Conservation (phyloP, 2,329 filamentous ascomycete species). For the Talaromyces sp. region DNA sequence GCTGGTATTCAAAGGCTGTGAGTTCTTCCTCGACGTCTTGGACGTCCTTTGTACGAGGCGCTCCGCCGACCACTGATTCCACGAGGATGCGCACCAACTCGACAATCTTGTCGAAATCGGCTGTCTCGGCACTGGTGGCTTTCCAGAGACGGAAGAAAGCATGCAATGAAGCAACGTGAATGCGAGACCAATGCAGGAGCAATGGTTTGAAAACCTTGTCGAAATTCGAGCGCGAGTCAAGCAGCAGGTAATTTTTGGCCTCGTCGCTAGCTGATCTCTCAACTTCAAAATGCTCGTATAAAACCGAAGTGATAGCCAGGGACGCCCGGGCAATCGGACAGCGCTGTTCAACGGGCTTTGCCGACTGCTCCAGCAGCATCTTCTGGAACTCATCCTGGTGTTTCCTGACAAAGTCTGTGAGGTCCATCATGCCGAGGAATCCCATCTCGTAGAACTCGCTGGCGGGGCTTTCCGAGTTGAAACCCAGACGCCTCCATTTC, state of each 20-base stretch:
- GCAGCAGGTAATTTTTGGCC: slow-evolving; percentile 63
- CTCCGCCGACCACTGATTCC: slow-evolving; percentile 81
- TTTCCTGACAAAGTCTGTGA: slow-evolving; percentile 87
- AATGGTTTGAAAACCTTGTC: slow-evolving; percentile 83
- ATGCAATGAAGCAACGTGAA: slow-evolving; percentile 80
- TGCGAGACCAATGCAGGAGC: slow-evolving; percentile 83
- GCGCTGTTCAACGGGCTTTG: slow-evolving; percentile 62
- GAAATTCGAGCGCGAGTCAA: slow-evolving; percentile 71
- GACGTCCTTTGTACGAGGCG: slow-evolving; percentile 74
- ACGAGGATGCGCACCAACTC: slow-evolving; percentile 86
- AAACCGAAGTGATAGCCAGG: slow-evolving; percentile 74
- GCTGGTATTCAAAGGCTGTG: slow-evolving; percentile 70
- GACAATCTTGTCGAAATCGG: slow-evolving; percentile 88
- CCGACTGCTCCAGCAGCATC: slow-evolving; percentile 80
- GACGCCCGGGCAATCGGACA: slow-evolving; percentile 86
- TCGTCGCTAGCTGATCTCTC: slow-evolving; percentile 78
- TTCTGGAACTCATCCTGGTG: slow-evolving; percentile 92
- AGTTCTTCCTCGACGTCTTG: slow-evolving; percentile 86
- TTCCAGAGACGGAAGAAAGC: slow-evolving; percentile 93
- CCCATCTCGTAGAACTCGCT: slow-evolving; percentile 80
- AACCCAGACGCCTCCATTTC: slow-evolving; percentile 89
- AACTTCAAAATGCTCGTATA: slow-evolving; percentile 95
- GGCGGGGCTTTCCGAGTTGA: slow-evolving; percentile 81
- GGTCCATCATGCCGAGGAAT: slow-evolving; percentile 94
- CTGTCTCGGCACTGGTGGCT: slow-evolving; percentile 71